A percentile compares a stretch with the other conserved stretches of the same genome.
Conservation (phyloP, 768 basidiomycete species). For the Glaciozyma martinii region DNA sequence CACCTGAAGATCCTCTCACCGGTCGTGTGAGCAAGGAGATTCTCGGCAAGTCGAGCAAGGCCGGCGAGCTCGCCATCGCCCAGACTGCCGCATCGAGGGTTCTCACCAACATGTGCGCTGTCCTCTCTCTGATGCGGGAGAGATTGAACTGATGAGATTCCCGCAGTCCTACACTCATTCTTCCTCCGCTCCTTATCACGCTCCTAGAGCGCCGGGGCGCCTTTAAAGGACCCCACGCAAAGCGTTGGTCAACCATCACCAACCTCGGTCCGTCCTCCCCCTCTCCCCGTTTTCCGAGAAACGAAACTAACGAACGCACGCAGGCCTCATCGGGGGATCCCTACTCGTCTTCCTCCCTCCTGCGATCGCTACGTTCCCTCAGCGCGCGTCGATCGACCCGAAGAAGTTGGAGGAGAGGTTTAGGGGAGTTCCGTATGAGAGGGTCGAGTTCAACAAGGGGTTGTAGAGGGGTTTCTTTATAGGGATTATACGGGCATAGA, state of each 20-base stretch:
- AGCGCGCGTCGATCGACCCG: conserved; percentile 38
- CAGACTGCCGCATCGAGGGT: conserved; percentile 42
- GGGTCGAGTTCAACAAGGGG: conserved; percentile 44
- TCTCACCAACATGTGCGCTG: conserved; percentile 40
- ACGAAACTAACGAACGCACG: conserved; percentile 5
- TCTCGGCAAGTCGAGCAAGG: conserved; percentile 41
- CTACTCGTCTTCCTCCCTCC: conserved; percentile 43
- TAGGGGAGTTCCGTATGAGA: conserved; percentile 30
- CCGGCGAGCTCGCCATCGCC: conserved; percentile 41
- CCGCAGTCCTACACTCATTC: conserved; percentile 41
- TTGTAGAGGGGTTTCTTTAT: conserved; percentile 29
- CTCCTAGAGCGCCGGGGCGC: conserved; percentile 37
- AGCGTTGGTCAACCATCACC: conserved; percentile 34
- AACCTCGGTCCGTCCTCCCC: conserved; percentile 36
- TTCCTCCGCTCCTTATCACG: conserved; percentile 43
- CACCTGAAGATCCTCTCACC: conserved; percentile 16
- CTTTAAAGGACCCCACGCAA: conserved; percentile 39
- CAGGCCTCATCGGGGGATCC: conserved; percentile 38
- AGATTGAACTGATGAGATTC: not conserved
- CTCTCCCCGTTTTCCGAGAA: not conserved
- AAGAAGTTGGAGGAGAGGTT: conserved; percentile 40
- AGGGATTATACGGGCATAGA: too few species aligned
- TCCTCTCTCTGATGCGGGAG: not conserved
- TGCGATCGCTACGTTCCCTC: conserved; percentile 43
- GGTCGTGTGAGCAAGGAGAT: conserved; percentile 17